Conservation (phyloP, 768 basidiomycete species). For the Leccinum olivaceopallidum region DNA sequence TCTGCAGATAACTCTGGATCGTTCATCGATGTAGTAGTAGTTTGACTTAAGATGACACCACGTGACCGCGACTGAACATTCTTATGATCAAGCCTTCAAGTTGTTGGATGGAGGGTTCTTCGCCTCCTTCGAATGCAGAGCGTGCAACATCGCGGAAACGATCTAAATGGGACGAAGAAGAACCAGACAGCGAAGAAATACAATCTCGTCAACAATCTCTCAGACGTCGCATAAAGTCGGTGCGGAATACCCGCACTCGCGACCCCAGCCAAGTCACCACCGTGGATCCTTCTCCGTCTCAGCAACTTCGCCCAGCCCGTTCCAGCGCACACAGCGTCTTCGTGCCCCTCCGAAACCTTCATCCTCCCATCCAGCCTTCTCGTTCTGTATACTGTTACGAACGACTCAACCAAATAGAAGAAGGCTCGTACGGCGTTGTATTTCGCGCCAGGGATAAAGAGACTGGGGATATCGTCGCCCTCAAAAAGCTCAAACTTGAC, state of each 20-base stretch:
- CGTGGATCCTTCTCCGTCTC: conserved; percentile 19
- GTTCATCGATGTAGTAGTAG: conserved; percentile 14
- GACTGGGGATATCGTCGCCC: conserved; percentile 92
- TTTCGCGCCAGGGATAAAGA: conserved; percentile 95
- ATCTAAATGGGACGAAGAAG: conserved; percentile 70
- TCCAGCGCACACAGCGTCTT: conserved; percentile 55
- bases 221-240: conserved; percentile 56
- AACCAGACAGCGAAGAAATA: conserved; percentile 43
- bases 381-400: conserved; percentile 95
- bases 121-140: conserved; percentile 33
- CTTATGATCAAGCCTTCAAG: not conserved
- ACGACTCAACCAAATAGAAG: conserved; percentile 95
- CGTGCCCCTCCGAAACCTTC: conserved; percentile 72
- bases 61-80: not conserved
- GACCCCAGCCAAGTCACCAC: conserved; percentile 18
- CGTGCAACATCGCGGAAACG: conserved; percentile 54
- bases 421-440: conserved; percentile 97
- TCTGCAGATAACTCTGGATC: conserved; percentile 30
- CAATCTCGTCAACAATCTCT: conserved; percentile 39
- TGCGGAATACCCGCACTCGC: conserved; percentile 21
- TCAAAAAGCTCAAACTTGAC: conserved; percentile 98
- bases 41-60: not conserved
- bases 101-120: conserved; percentile 7
- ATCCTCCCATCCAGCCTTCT: conserved; percentile 82
- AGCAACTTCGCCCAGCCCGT: conserved; percentile 15